Evolutionary conservation across 2,329 filamentous ascomycete genomes (phyloP), one percentile per base, ranked within the genome.

Genomic region (Thelonectria blattea): DNA sequence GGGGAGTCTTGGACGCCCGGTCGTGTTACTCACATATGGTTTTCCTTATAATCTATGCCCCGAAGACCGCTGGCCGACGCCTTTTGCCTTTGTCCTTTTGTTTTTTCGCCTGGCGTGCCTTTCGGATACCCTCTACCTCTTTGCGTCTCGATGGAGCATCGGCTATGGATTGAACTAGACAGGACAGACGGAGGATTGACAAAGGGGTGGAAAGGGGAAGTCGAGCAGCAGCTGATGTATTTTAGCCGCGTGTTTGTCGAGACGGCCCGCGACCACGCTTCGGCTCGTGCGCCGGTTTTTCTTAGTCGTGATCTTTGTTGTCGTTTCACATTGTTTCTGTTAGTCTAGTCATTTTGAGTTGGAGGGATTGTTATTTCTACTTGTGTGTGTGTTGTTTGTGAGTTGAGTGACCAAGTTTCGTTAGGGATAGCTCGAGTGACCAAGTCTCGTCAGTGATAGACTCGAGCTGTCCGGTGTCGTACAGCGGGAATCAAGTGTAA

Each of bases 291-390:
- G 70, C 74, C 68, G 70, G 72, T 68, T 76, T 74, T 74, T 73
- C 67, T 75, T 76, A 76, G 75, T 71, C 77, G 71, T 75, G 71
- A 73, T 77, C 56, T 75, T 75, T 67, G 69, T 70, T 73, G 69
- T 72, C 60, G 68, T 71, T 71, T 56, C 65, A 62, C 64, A 63
- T 54, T 60, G 56, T 66, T 66, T 65, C 65, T 60, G 65, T 71
- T 71, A 68, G 67, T 71, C 61, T 62, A 60, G 65, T 55, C 46
- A 27, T 42, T 54, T 48, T 60, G 52, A 60, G 52, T 62, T 42
- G 48, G 52, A 60, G 56, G 60, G 56, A 62, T 59, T 52, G 39
- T 54, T 48, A 54, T 48, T 59, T 47, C 32, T 22, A 48, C 15
- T n/a, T 34, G 6, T 34, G 10, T 11, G 15, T 47, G 24, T 3